Conservation (phyloP, 139 green algal genomes). For the Closterium sp. region DNA sequence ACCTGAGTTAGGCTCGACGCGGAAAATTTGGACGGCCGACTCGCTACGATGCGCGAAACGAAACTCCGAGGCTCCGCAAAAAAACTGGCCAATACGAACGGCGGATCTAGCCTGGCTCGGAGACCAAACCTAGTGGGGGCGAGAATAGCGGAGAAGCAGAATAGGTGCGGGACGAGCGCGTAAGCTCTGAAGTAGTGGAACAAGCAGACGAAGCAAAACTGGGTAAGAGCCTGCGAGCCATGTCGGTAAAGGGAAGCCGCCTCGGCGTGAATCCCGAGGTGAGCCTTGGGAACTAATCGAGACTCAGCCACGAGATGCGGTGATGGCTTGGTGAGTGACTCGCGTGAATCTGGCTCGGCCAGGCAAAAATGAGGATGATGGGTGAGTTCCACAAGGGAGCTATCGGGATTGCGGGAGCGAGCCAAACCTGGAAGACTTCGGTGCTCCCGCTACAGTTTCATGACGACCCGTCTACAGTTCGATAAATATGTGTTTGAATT, state of each 20-base stretch:
- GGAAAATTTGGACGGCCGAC: not conserved
- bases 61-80: not conserved
- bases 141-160: not conserved
- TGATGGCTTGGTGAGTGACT: not conserved
- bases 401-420: no score
- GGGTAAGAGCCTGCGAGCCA: not conserved
- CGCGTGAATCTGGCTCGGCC: not conserved
- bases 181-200: not conserved
- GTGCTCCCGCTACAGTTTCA: no score
- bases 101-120: not conserved
- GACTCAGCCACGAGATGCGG: not conserved
- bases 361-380: not conserved
- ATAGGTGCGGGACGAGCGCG: not conserved
- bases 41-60: not conserved
- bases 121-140: not conserved
- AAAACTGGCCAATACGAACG: not conserved
- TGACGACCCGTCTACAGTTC: no score
- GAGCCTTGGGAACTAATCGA: not conserved
- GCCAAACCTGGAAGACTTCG: no score
- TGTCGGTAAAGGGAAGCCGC: not conserved
- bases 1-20: not conserved
- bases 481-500: no score
- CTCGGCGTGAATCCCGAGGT: not conserved
- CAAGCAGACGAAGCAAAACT: not conserved
- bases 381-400: no score